Base-by-base conservation (phyloP, 371 early-diverging fungal species). In the Globomyces sp. region DNA sequence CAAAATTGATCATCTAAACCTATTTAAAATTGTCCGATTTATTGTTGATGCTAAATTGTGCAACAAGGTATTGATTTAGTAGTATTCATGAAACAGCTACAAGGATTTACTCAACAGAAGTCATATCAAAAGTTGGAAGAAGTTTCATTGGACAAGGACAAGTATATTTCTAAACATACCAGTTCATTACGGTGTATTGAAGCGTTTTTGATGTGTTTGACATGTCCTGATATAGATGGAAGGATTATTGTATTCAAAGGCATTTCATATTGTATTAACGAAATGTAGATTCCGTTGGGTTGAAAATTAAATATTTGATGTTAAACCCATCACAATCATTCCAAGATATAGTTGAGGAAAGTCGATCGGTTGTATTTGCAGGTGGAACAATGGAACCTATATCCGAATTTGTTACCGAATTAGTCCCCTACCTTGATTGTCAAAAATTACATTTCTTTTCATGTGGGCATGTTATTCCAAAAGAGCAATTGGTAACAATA, bases 341-440 rank as follows among this genome's bases (percentile, higher is more conserved):
- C 71, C 77, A 81, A 64, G 87, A 86, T 2, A 77, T 97, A 40
- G 87, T 94, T 0, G 77, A 85, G 13, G 89, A 93, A 57, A 92
- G 95, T 0, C 80, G 87, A 65, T 85, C 92, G 46, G 83, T 98
- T 0, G 76, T 99, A 4, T 74, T 99, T 40, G 94, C 98, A 0
- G 98, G 99, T 63, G 99, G 99, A 84, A 93, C 99, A 0, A 93
- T 99, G 94, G 89, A 90, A 66, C 98, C 98, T 0, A 88, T 92
- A 69, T 71, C 80, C 59, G 70, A 50, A 11, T 74, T 67, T 75
- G 68, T 53, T n/a, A 58, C 63, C 41, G 77, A 80, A 68, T 71
- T 89, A 6, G 84, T 87, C 46, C 86, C 85, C 4, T 70, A 71
- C 59, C 66, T 82, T 0, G 76, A 82, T 5, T 46, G 53, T 4